Evolutionary conservation across 306 rosid species (phyloP), one percentile per base, ranked within the genome.

Genomic region (Rosa chinensis): DNA sequence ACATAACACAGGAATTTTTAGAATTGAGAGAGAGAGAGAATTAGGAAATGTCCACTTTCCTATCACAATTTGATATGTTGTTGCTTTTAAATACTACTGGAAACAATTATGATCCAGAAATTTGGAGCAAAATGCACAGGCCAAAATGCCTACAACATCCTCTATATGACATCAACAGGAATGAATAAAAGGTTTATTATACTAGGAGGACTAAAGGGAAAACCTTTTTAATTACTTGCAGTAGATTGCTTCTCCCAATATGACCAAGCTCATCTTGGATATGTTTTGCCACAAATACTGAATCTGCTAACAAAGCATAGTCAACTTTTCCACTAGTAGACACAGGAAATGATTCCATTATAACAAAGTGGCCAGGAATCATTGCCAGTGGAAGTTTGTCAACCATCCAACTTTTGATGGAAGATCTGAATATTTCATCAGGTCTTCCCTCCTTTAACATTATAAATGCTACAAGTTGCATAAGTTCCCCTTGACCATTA

Each of bases 271-370:
- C 83, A 78, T 86, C 86, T 75, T 75, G 67, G 58, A 64, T 83
- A 45, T 81, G 74, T 80, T 75, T 81, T 28, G 83, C 69, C 48
- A 72, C 84, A 84, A 75, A 84, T 28, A 73, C 48, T 18, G 91
- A 84, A 77, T 75, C 62, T 58, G 74, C 78, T 87, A 94, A 81
- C 69, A 84, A 78, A 78, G 88, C 89, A 86, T 94, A 88, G 78
- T 92, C 86, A 85, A 92, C 86, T 82, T 92, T 94, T 75, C 98
- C 97, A 86, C 89, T 88, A 40, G 89, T 70, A 85, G 97, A 80
- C 77, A 80, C 5, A 20, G 98, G 98, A 82, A 92, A 81, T 76
- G 97, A 87, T 73, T 92, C 88, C 4, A 68, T 73, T 59, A 87
- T 81, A 85, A 85, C 76, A 83, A 87, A 85, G 58, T 45, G 78